Base-by-base conservation (phyloP, 2,329 filamentous ascomycete genomes). In the Colletotrichum chrysophilum region DNA sequence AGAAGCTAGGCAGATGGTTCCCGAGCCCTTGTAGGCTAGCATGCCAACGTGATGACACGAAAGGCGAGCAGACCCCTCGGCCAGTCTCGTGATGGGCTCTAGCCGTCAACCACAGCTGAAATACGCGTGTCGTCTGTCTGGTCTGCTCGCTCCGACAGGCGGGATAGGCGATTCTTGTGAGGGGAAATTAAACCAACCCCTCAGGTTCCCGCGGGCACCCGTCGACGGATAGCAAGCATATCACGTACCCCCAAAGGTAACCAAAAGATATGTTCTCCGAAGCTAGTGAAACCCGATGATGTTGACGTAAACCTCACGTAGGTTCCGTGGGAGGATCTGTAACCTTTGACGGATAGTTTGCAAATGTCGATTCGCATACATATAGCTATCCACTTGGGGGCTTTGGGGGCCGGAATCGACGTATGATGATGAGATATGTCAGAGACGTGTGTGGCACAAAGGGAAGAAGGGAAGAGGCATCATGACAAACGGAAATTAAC, bases 221-320 rank as follows among this genome's bases (percentile, higher is more conserved):
- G 30, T 48, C 14, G 13, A 43, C 24, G 24, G n/a, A 52, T n/a
- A 21, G 18, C 38, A 38, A 34, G 24, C 16, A 30, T n/a, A 30
- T n/a, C 18, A 32, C 61, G 28, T 61, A 32, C 5, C 48, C 21
- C 7, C 10, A 34, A 52, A 52, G 10, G 18, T 52, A 26, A 21
- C 7, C 16, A 64, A 52, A 52, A 21, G 8, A 61, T 32, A 16
- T 8, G 10, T 52, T 58, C 24, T 14, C 32, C 28, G 34, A 36
- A 18, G 36, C 66, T 56, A 64, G 66, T 38, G 36, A 62, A 67
- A 56, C 55, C 21, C 16, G 2, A 24, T n/a, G 30, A 21, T 75
- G 16, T 69, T 69, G 73, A 75, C 73, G 70, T 73, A 69, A 64
- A 66, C 43, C 24, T 52, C 26, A 14, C 65, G 30, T 18, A 36